Conservation (phyloP, 768 basidiomycete species). For the Podaxis carcinomalis region DNA sequence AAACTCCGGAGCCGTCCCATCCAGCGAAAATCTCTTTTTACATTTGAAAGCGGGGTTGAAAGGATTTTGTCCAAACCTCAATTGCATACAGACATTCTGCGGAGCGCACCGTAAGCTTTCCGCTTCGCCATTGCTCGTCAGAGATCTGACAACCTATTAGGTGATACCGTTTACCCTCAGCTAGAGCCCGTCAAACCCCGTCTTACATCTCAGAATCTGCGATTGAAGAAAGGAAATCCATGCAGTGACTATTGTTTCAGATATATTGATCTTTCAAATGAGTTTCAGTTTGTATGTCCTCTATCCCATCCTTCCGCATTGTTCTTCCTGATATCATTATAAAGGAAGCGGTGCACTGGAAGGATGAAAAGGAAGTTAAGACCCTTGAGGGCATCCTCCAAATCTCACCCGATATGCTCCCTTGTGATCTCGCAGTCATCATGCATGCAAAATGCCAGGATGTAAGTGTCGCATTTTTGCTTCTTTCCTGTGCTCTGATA, state of each 20-base stretch:
- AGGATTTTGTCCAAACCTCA: slow-evolving; percentile 42
- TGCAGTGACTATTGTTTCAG: slow-evolving; percentile 8
- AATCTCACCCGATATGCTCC: slow-evolving; percentile 37
- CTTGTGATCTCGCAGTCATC: slow-evolving; percentile 54
- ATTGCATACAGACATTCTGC: slow-evolving; percentile 39
- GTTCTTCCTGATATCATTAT: neutral
- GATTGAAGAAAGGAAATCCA: slow-evolving; percentile 1
- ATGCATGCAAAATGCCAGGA: slow-evolving; percentile 58
- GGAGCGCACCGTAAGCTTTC: slow-evolving; percentile 27
- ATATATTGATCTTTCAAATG: slow-evolving; percentile 3
- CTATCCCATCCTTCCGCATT: neutral
- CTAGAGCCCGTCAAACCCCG: neutral
- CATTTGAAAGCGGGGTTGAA: slow-evolving; percentile 27
- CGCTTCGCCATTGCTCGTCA: neutral
- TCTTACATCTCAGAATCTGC: neutral
- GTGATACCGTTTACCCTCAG: neutral
- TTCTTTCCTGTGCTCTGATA: neutral
- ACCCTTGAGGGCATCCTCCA: slow-evolving; percentile 35
- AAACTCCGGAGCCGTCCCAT: slow-evolving; percentile 13
- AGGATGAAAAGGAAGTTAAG: slow-evolving; percentile 29
- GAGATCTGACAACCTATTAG: neutral
- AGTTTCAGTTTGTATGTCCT: neutral
- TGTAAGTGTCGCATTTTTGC: slow-evolving; percentile 26
- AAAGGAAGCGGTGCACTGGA: slow-evolving; percentile 31
- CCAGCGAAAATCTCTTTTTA: slow-evolving; percentile 22